phyloP scores from a whole-genome alignment of 2,329 filamentous ascomycete genomes.

The Calonectria fujianensis region DNA sequence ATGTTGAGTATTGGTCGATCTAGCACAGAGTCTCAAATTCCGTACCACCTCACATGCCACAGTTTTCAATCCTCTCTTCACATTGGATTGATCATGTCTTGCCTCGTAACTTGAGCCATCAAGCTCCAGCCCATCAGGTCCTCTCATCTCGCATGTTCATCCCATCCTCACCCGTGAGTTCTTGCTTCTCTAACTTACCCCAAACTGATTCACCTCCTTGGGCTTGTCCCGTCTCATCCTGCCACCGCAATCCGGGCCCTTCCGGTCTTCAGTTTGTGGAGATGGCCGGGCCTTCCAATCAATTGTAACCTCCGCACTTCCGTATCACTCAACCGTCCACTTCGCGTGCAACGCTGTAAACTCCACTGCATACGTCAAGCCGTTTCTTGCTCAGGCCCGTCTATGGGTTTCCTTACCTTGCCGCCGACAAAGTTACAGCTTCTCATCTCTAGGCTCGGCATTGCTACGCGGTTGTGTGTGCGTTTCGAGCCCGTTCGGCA shows the following conservation, averaged over 20 bases:
- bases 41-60: slow-evolving; percentile 28
- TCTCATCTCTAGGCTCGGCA: slow-evolving; percentile 11
- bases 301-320: slow-evolving; percentile 20
- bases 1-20: slow-evolving; percentile 2
- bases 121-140: slow-evolving; percentile 5
- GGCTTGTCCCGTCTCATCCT: slow-evolving; percentile 49
- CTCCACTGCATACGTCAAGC: slow-evolving; percentile 27
- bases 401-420: not conserved
- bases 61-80: not conserved
- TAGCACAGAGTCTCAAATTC: slow-evolving; percentile 12
- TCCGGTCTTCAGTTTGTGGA: slow-evolving; percentile 42
- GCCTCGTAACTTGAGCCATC: not conserved
- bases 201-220: slow-evolving; percentile 38
- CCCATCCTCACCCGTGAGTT: slow-evolving; percentile 16
- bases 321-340: slow-evolving; percentile 27
- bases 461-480: slow-evolving; percentile 17
- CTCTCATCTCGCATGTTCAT: slow-evolving; percentile 31
- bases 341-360: slow-evolving; percentile 31
- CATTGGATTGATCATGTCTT: slow-evolving; percentile 6
- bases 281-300: slow-evolving; percentile 29
- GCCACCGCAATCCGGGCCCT: slow-evolving; percentile 38
- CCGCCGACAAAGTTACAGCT: slow-evolving; percentile 2
- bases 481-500: slow-evolving; percentile 52
- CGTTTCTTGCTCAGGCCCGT: not conserved
- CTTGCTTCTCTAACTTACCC: slow-evolving; percentile 34